These are phyloP conservation scores for Hymenoscyphus scutula DNA, from an alignment of 2,329 filamentous ascomycete genomes.

Conservation along the genomic window DNA sequence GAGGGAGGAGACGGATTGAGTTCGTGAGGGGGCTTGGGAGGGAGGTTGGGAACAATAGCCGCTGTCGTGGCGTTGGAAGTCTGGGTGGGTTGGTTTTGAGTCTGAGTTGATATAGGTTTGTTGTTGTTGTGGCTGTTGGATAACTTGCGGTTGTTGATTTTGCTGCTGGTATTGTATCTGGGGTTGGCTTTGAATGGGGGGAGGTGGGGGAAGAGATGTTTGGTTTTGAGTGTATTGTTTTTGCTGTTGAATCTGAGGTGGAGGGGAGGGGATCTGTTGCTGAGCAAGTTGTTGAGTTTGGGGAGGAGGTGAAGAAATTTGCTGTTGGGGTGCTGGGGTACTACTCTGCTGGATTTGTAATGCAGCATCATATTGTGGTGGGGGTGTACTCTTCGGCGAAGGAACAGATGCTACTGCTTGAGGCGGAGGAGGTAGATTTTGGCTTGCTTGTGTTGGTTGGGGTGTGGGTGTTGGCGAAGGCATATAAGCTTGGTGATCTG, in stretches of 20 bases:
- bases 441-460: background rate
- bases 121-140: background rate
- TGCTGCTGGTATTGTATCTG: background rate
- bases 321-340: background rate
- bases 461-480: slow-evolving; percentile 2
- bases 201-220: background rate
- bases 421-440: background rate
- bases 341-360: background rate
- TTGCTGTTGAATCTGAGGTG: background rate
- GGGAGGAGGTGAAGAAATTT: background rate
- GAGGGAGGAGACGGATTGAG: slow-evolving; percentile 1
- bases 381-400: background rate
- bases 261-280: background rate
- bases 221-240: background rate
- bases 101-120: background rate
- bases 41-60: slow-evolving; percentile 3
- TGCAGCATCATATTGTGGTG: background rate
- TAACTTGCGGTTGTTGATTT: background rate
- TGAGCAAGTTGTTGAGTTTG: background rate
- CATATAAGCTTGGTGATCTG: slow-evolving; percentile 5
- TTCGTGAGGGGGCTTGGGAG: background rate
- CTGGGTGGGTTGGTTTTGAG: background rate
- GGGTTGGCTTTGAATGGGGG: background rate
- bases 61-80: slow-evolving; percentile 1
- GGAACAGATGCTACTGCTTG: background rate